Percentiles rank a stretch among this genome's conserved stretches.
phyloP scores from a whole-genome alignment of 352 stramenopile genomes.

The Pythium dissimile region DNA sequence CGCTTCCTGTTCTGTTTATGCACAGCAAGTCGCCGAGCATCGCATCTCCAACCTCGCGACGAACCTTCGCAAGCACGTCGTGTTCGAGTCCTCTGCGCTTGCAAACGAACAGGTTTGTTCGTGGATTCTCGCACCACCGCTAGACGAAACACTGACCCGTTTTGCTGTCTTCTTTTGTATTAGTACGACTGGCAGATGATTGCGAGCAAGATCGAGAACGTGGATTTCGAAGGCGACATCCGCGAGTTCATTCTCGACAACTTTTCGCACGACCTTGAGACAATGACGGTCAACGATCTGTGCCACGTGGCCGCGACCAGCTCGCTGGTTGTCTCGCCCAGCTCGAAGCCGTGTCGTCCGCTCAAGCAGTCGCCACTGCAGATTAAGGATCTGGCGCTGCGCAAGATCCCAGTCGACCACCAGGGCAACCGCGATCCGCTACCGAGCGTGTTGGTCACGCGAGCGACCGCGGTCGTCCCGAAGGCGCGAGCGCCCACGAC shows the following conservation, averaged over 20 bases:
- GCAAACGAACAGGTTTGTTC: slow-evolving; percentile 69
- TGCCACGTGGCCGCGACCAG: slow-evolving; percentile 36
- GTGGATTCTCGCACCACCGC: background rate
- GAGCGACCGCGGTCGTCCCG: background rate
- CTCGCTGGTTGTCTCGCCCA: slow-evolving; percentile 38
- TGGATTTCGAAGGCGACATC: slow-evolving; percentile 69
- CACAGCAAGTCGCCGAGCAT: slow-evolving; percentile 77
- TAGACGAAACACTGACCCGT: no score
- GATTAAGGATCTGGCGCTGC: slow-evolving; percentile 59
- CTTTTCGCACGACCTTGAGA: slow-evolving; percentile 29
- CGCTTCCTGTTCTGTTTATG: background rate
- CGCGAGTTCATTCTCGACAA: slow-evolving; percentile 59
- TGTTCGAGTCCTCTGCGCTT: slow-evolving; percentile 79
- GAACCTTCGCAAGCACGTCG: slow-evolving; percentile 78
- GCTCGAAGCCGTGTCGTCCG: slow-evolving; percentile 39
- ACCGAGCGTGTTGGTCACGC: slow-evolving; percentile 37
- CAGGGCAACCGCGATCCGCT: slow-evolving; percentile 54
- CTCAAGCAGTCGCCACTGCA: slow-evolving; percentile 52
- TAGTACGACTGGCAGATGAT: slow-evolving; percentile 87
- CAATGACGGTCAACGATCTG: slow-evolving; percentile 67
- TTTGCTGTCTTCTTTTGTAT: background rate
- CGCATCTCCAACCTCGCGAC: slow-evolving; percentile 65
- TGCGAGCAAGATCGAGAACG: slow-evolving; percentile 62
- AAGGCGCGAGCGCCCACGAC: background rate
- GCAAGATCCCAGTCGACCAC: slow-evolving; percentile 58